These are phyloP conservation scores for Calonectria honghensis DNA, from an alignment of 2,329 filamentous ascomycete species.

Conservation along the genomic window DNA sequence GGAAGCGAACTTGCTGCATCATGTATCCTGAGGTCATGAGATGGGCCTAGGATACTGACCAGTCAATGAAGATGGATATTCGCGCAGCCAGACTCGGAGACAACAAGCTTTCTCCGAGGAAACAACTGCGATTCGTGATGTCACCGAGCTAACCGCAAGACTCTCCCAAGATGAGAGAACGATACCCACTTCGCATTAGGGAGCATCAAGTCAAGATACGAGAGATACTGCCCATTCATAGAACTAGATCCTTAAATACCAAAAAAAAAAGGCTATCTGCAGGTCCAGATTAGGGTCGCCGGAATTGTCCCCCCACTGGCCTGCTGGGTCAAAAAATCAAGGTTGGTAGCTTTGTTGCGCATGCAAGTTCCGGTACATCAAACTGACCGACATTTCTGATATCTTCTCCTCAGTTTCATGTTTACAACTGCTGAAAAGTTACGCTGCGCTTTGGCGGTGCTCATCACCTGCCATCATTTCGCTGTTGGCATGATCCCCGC, in stretches of 20 bases:
- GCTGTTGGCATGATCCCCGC: background rate
- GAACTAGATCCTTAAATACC: background rate
- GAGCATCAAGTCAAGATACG: background rate
- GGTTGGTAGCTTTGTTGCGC: background rate
- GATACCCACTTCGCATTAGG: background rate
- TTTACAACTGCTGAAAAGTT: background rate
- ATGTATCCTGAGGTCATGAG: slow-evolving; percentile 5
- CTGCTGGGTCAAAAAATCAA: background rate
- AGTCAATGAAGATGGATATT: background rate
- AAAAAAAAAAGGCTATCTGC: background rate
- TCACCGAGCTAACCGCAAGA: slow-evolving; percentile 9
- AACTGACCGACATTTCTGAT: background rate
- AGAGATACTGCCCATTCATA: background rate
- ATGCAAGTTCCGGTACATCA: background rate
- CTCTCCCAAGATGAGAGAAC: background rate
- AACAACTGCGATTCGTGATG: background rate
- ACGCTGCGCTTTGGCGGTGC: background rate
- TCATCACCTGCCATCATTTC: background rate
- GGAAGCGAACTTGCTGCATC: background rate
- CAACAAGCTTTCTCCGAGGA: slow-evolving; percentile 9
- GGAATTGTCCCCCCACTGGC: background rate
- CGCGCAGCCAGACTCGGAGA: background rate
- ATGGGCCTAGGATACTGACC: background rate
- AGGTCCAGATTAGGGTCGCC: background rate
- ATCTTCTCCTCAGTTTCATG: background rate